Base-by-base conservation (phyloP, 2,329 filamentous ascomycete species). In the Cercospora sesami region DNA sequence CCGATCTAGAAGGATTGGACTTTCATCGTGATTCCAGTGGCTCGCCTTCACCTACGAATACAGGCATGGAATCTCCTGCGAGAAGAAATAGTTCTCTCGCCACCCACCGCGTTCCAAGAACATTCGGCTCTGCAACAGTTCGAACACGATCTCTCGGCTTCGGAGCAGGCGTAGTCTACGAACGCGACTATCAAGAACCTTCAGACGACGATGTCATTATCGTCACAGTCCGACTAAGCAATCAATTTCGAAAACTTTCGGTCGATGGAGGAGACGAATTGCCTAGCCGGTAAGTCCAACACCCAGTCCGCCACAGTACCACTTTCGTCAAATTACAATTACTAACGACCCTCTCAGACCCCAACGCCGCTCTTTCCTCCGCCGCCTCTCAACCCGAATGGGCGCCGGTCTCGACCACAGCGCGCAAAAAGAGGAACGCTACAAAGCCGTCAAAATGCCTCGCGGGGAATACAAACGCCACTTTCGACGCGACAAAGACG, bases 361-460 rank as follows among this genome's bases (percentile, higher is more conserved):
- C 2, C 68, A 68, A 26, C 66, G 61, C 5, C 72, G 76, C 30
- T 67, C 67, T 48, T 75, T 76, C 63, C 62, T 77, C 62, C 71
- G 71, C 36, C 73, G 76, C 9, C 65, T 77, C 6, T 69, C 70
- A 16, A 77, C 75, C 2, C 73, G 75, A 14, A 55, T 75, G 8
- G 53, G 63, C 14, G 55, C 60, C 5, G 51, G 63, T 33, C 60
- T 68, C 14, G 68, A 72, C 51, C 66, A 68, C 28, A 64, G 55
- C 16, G 67, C 68, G 0, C 55, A 64, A 18, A 73, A 74, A 57
- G 70, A 72, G n/a, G 63, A 72, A 55, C 60, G 70, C 39, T 75
- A 73, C 64, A 75, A 73, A 60, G 71, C 73, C 2, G 64, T 78
- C 62, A 75, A 76, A 68, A 77, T 78, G 75, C 74, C 76, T 23